These are phyloP conservation scores for Verticillium isaacii DNA, from an alignment of 2,329 filamentous ascomycete genomes.

Conservation along the genomic window DNA sequence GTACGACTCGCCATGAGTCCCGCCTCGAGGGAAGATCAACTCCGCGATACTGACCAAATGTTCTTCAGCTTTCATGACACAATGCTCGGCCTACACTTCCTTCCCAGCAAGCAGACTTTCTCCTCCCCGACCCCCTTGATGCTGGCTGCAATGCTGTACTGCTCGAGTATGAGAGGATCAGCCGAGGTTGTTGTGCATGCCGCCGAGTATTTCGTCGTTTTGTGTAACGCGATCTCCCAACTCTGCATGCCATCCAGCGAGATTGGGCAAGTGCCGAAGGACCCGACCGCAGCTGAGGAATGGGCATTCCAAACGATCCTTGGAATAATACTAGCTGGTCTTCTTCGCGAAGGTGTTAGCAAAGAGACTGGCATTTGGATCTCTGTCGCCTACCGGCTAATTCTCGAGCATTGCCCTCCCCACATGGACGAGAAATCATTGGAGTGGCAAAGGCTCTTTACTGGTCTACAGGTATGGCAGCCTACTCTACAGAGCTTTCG, in stretches of 20 bases:
- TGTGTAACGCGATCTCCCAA: conserved; percentile 34
- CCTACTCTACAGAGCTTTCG: neutral
- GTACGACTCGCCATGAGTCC: conserved; percentile 6
- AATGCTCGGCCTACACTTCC: conserved; percentile 39
- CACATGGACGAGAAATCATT: conserved; percentile 29
- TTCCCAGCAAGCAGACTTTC: conserved; percentile 35
- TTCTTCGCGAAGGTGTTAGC: conserved; percentile 35
- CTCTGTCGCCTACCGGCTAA: conserved; percentile 33
- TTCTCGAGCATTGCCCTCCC: conserved; percentile 34
- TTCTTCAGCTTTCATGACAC: conserved; percentile 33
- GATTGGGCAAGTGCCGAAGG: conserved; percentile 17
- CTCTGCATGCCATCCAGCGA: conserved; percentile 29
- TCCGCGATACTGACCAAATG: neutral
- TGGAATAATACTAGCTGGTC: conserved; percentile 33
- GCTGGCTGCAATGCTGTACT: conserved; percentile 38
- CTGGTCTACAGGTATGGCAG: conserved; percentile 17
- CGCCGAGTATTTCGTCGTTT: conserved; percentile 30
- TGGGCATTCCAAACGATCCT: conserved; percentile 37
- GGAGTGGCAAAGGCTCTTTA: conserved; percentile 35
- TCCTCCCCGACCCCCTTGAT: conserved; percentile 35
- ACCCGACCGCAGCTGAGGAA: conserved; percentile 23
- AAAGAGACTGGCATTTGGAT: conserved; percentile 38
- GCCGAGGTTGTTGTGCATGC: conserved; percentile 28
- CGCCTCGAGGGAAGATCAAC: neutral
- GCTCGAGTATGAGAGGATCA: conserved; percentile 26